Evolutionary conservation across 768 basidiomycete species (phyloP).

Genomic region (Chalciporus chontae): DNA sequence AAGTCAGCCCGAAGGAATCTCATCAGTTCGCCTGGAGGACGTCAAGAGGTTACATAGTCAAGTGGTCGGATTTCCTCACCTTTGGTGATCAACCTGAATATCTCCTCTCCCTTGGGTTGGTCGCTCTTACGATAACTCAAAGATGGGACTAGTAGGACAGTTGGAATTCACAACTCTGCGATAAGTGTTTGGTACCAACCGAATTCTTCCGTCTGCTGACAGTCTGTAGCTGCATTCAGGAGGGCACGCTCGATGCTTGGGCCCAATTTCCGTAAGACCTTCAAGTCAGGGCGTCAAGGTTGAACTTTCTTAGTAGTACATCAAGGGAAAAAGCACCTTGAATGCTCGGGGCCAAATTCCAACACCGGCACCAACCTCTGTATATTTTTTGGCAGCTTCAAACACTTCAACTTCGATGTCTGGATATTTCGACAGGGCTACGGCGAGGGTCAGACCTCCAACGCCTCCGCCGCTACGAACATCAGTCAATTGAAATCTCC

Average conservation of each 20-base stretch:
- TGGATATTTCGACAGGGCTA: conserved; percentile 36
- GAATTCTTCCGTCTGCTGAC: conserved; percentile 17
- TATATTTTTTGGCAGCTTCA: conserved; percentile 47
- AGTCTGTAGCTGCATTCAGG: conserved; percentile 17
- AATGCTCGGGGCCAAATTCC: conserved; percentile 39
- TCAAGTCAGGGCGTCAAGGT: background rate
- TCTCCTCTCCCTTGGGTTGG: conserved; percentile 47
- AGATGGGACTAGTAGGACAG: conserved; percentile 40
- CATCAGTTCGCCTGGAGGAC: conserved; percentile 44
- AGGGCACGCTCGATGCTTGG: conserved; percentile 16
- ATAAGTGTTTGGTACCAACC: conserved; percentile 10
- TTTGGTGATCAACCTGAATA: conserved; percentile 53
- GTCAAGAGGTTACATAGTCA: conserved; percentile 2
- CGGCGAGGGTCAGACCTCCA: conserved; percentile 38
- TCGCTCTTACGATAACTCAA: conserved; percentile 63
- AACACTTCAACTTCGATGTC: conserved; percentile 57
- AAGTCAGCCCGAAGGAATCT: conserved; percentile 67
- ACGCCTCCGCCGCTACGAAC: conserved; percentile 40
- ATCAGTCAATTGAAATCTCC: background rate
- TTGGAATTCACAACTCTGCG: background rate
- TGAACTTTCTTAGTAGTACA: background rate
- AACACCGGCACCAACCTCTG: conserved; percentile 62
- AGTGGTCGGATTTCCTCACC: conserved; percentile 35
- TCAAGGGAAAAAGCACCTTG: conserved; percentile 17
- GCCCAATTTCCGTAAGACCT: conserved; percentile 25